Base-by-base conservation (phyloP, 2,329 filamentous ascomycete species). In the Thielaviopsis cerberus region DNA sequence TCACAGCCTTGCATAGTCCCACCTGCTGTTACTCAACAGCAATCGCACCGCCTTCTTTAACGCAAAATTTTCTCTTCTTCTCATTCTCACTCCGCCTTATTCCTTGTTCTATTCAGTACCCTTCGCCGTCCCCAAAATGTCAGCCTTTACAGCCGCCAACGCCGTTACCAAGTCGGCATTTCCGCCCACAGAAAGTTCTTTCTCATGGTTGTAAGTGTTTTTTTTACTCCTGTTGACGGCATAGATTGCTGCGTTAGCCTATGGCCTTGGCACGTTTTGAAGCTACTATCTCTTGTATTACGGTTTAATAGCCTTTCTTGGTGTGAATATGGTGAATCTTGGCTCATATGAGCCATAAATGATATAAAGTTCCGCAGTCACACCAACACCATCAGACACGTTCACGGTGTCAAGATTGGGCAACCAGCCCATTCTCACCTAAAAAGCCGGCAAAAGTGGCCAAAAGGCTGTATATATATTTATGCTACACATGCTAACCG, bases 181-280 rank as follows among this genome's bases (percentile, higher is more conserved):
- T 24, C 27, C 26, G 20, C 23, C 55, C 15, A 23, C 59, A 45
- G 56, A 53, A 17, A 37, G 51, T 17, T 56, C 57, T 17, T 63
- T 63, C 48, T 63, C 62, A 50, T 63, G 62, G 62, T 57, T 62
- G 62, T 63, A 57, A 62, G 62, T 60, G 27, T 30, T 30, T 5
- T 11, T 30, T 30, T 30, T n/a, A n/a, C n/a, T n/a, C n/a, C n/a
- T n/a, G n/a, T n/a, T n/a, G n/a, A n/a, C n/a, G n/a, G n/a, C n/a
- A n/a, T n/a, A n/a, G n/a, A n/a, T n/a, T n/a, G n/a, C n/a, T n/a
- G n/a, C n/a, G n/a, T n/a, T n/a, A n/a, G n/a, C n/a, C n/a, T n/a
- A n/a, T n/a, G n/a, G n/a, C n/a, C n/a, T n/a, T n/a, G n/a, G n/a
- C n/a, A n/a, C n/a, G n/a, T n/a, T n/a, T n/a, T n/a, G n/a, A n/a